Conservation (phyloP, 352 stramenopile genomes). For the Phytophthora brassicae region DNA sequence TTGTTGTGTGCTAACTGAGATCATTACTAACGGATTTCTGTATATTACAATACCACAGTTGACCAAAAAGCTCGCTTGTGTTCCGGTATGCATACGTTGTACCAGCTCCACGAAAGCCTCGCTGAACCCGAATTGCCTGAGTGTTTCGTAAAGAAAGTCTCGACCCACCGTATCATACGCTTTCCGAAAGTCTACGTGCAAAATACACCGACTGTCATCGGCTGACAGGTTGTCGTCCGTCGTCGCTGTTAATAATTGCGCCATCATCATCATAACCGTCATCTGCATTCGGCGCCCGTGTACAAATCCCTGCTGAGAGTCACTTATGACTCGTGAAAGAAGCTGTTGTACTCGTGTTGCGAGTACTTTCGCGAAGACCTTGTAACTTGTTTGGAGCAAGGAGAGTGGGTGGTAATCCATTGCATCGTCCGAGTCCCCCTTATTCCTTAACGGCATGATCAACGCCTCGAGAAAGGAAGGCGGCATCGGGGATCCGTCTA, state of each 20-base stretch:
- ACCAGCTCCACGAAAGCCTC: not conserved
- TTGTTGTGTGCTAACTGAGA: too few relatives aligned
- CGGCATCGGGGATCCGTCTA: too few relatives aligned
- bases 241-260: not conserved
- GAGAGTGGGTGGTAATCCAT: constrained; percentile 14
- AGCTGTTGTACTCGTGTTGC: not conserved
- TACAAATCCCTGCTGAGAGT: constrained; percentile 11
- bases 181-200: constrained; percentile 7
- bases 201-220: not conserved
- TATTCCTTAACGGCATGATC: constrained; percentile 1
- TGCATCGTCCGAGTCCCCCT: not conserved
- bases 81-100: not conserved
- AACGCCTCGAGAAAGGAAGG: too few relatives aligned
- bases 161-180: constrained; percentile 8
- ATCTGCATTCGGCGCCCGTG: not conserved
- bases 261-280: constrained; percentile 11
- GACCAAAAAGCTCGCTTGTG: not conserved
- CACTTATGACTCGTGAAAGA: not conserved
- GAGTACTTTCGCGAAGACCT: constrained; percentile 3
- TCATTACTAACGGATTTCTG: too few relatives aligned
- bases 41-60: too few relatives aligned
- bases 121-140: not conserved
- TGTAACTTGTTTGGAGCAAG: constrained; percentile 14
- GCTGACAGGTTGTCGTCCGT: not conserved
- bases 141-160: not conserved